Base-by-base conservation (phyloP, 768 basidiomycete genomes). In the Phylloporus scabripes region DNA sequence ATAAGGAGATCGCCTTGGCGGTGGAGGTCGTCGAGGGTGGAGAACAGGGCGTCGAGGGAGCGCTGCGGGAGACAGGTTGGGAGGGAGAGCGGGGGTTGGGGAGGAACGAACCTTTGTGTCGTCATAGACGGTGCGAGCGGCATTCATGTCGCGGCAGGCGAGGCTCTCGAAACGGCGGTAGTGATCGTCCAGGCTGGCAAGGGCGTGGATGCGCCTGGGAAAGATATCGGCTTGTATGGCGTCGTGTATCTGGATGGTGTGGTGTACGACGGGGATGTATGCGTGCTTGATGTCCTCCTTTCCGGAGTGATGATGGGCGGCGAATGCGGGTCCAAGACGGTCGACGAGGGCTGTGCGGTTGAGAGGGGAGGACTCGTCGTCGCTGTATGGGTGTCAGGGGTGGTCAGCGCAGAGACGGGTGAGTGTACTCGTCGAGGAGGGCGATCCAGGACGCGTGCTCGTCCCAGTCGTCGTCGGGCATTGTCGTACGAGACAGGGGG, bases 121-220 rank as follows among this genome's bases (percentile, higher is more conserved):
- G 17, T 60, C 46, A 49, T 73, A 74, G 24, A 68, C 65, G 9
- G 67, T 58, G 53, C 66, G 67, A 17, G 78, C 49, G 18, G 73
- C 69, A 47, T 73, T 68, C 49, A 78, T 66, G 51, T 78, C 75
- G 29, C 65, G 67, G 26, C 77, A 66, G 14, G 68, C 65, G 15
- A 72, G 58, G 1, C 61, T 57, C 59, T 87, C 85, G 42, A 76
- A 64, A 10, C 68, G 69, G 58, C 78, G 79, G 62, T 80, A 76
- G 18, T 73, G 77, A 15, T 74, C 72, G 59, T 84, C 76, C 65
- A 85, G 79, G 6, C 67, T 61, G 10, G 78, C 61, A 31, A 85
- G 60, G 7, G 78, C 82, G 4, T 62, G 63, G 1, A 60, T 53
- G 23, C 64, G 65, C 14, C 57, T 51, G 0, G 67, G 50, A 42